Evolutionary conservation across 345 rosid genomes (phyloP).

Genomic region (Laguncularia racemosa): DNA sequence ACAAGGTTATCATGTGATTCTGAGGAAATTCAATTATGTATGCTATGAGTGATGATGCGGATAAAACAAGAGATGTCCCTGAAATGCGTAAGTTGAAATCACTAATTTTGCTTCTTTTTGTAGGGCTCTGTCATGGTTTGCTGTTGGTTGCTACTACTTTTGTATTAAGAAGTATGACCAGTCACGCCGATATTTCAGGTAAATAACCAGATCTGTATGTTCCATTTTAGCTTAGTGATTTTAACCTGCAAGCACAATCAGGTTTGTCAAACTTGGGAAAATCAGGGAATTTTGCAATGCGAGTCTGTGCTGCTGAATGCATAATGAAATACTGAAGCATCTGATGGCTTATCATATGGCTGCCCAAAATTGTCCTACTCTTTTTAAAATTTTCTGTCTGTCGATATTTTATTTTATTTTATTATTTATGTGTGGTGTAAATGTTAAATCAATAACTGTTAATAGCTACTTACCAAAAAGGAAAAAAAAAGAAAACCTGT

Average conservation of each 20-base stretch:
- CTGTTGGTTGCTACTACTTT: constrained; percentile 38
- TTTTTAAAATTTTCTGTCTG: too few species aligned
- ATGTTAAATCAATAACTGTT: too few species aligned
- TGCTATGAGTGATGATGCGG: too few species aligned
- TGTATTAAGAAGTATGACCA: constrained; percentile 85
- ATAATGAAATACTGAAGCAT: neutral
- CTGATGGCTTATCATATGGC: neutral
- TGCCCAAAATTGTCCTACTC: neutral
- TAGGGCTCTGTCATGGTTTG: constrained; percentile 77
- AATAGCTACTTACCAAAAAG: too few species aligned
- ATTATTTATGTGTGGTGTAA: too few species aligned
- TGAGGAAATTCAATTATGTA: too few species aligned
- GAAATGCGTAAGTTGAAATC: constrained; percentile 2
- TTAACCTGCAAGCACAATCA: too few species aligned
- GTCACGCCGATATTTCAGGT: constrained; percentile 89
- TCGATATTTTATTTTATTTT: neutral
- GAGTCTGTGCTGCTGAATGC: neutral
- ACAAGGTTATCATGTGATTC: too few species aligned
- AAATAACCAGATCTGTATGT: constrained; percentile 9
- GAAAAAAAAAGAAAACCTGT: too few species aligned
- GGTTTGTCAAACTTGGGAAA: too few species aligned
- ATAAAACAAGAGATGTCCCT: too few species aligned
- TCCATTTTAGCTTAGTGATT: neutral
- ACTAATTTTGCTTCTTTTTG: constrained; percentile 8
- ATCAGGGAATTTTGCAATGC: too few species aligned